Evolutionary conservation across 331 rosid species (phyloP).

Genomic region (Pyrus hybrid): DNA sequence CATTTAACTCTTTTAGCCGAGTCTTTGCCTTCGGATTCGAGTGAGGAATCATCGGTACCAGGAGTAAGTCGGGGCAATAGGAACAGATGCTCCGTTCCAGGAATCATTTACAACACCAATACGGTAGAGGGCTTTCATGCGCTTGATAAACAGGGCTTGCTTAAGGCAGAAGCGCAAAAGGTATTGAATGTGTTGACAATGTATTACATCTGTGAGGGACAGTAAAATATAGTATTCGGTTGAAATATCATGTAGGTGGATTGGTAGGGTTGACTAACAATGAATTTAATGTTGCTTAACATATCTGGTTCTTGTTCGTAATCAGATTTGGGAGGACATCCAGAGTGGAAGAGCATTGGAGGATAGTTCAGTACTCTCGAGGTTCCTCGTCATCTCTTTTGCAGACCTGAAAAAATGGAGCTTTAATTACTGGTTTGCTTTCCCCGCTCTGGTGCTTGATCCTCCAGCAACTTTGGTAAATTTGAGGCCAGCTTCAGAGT

Average conservation of each 20-base stretch:
- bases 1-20: slow-evolving; percentile 67
- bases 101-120: slow-evolving; percentile 77
- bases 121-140: slow-evolving; percentile 69
- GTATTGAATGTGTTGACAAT: slow-evolving; percentile 17
- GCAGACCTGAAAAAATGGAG: slow-evolving; percentile 92
- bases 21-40: slow-evolving; percentile 67
- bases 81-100: slow-evolving; percentile 69
- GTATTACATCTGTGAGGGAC: neutral
- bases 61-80: slow-evolving; percentile 54
- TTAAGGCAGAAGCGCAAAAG: slow-evolving; percentile 71
- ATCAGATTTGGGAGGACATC: slow-evolving; percentile 93
- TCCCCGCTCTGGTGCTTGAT: slow-evolving; percentile 84
- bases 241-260: neutral
- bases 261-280: neutral
- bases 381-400: slow-evolving; percentile 86
- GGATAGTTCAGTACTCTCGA: slow-evolving; percentile 63
- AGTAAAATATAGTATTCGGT: neutral
- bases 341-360: slow-evolving; percentile 73
- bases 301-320: slow-evolving; percentile 10
- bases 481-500: slow-evolving; percentile 65
- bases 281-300: slow-evolving; percentile 4
- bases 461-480: slow-evolving; percentile 73
- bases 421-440: slow-evolving; percentile 87
- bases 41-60: slow-evolving; percentile 31
- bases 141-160: slow-evolving; percentile 56